These are phyloP conservation scores for Multifurca ochricompacta DNA, from an alignment of 768 basidiomycete species.

Conservation along the genomic window DNA sequence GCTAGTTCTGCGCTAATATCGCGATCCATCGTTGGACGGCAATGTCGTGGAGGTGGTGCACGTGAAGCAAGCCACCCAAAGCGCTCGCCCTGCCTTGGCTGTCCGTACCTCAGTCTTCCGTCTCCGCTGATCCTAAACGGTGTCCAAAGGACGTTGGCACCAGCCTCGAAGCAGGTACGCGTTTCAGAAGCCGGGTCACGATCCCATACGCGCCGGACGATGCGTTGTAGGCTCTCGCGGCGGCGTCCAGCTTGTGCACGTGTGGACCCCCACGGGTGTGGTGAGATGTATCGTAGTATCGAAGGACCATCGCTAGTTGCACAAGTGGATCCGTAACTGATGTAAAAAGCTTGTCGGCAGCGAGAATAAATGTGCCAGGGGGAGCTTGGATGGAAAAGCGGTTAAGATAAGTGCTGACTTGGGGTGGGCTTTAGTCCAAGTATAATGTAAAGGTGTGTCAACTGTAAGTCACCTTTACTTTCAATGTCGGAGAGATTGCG, in stretches of 20 bases:
- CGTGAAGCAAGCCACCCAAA: slow-evolving; percentile 60
- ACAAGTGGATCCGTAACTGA: slow-evolving; percentile 19
- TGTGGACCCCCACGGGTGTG: slow-evolving; percentile 67
- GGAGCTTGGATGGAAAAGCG: slow-evolving; percentile 17
- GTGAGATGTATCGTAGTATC: slow-evolving; percentile 64
- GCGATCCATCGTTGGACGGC: slow-evolving; percentile 28
- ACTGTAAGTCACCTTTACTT: slow-evolving; percentile 5
- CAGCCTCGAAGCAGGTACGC: slow-evolving; percentile 23
- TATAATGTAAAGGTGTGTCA: neutral
- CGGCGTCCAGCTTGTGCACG: slow-evolving; percentile 55
- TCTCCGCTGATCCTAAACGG: slow-evolving; percentile 9
- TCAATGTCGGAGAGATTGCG: slow-evolving; percentile 17
- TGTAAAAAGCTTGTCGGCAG: slow-evolving; percentile 7
- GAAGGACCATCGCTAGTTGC: slow-evolving; percentile 27
- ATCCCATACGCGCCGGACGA: slow-evolving; percentile 44
- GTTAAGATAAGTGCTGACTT: slow-evolving; percentile 19
- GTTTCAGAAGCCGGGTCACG: slow-evolving; percentile 23
- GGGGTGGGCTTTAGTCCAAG: neutral
- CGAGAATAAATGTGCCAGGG: slow-evolving; percentile 28
- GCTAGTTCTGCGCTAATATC: slow-evolving; percentile 31
- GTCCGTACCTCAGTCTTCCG: neutral
- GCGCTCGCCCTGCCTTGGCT: slow-evolving; percentile 22
- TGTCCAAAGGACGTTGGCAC: slow-evolving; percentile 18
- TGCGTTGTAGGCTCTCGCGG: slow-evolving; percentile 35
- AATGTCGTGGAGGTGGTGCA: slow-evolving; percentile 35